Percentiles rank a stretch among this genome's conserved stretches.
Evolutionary conservation across 2,329 filamentous ascomycete species (phyloP).

Genomic region (Stachybotrys chartarum): DNA sequence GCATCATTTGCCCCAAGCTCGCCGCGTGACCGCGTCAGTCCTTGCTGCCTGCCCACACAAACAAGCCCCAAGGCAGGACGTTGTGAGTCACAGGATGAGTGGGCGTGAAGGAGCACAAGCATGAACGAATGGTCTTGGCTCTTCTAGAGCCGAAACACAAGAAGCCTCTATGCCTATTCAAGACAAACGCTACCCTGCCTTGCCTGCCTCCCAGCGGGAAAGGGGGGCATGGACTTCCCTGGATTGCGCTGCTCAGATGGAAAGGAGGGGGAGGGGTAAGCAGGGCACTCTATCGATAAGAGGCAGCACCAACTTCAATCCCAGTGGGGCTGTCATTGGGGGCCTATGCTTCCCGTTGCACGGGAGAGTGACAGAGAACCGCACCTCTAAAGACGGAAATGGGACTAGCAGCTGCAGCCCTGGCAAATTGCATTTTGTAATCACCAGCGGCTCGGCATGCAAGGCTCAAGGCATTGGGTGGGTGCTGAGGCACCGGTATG

Average conservation of each 20-base stretch:
- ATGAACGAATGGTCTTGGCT: not conserved
- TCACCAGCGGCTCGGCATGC: too few species aligned
- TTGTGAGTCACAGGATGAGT: slow-evolving; percentile 18
- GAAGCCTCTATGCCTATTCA: not conserved
- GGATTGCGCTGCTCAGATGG: not conserved
- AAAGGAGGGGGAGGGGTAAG: not conserved
- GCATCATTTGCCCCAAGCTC: not conserved
- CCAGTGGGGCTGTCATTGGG: not conserved
- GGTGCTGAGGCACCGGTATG: too few species aligned
- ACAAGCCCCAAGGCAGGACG: not conserved
- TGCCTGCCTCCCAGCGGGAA: not conserved
- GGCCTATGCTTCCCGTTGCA: not conserved
- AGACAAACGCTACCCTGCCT: not conserved
- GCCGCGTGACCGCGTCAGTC: slow-evolving; percentile 2
- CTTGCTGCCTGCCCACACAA: slow-evolving; percentile 1
- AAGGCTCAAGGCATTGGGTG: too few species aligned
- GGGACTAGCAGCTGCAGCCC: too few species aligned
- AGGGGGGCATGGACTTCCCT: not conserved
- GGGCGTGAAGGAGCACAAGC: not conserved
- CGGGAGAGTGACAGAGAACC: not conserved
- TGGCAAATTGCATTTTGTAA: too few species aligned
- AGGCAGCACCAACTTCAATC: too few species aligned
- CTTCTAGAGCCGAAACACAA: not conserved
- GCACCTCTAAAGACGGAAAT: not conserved
- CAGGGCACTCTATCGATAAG: not conserved